Evolutionary conservation across 208 protist genomes (phyloP), one percentile per base, ranked within the genome.

Genomic region (Acanthamoeba lenticulata): DNA sequence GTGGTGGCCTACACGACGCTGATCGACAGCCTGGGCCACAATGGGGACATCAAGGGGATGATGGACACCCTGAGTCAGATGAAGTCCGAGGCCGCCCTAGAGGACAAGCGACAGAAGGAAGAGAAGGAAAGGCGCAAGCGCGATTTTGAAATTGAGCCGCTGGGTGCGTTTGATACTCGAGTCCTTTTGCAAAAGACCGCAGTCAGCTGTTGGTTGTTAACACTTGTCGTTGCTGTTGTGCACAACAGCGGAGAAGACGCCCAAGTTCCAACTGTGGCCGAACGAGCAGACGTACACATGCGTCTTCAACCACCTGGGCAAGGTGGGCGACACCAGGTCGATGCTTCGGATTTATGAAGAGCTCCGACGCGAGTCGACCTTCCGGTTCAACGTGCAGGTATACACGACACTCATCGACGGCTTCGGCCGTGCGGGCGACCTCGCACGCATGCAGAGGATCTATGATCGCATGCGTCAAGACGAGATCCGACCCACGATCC

Each of bases 201-300:
- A 32, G 2, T 3, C 34, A 65, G 1, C 27, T 6, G 29, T 38
- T 36, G 9, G 57, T 62, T 60, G 3, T 60, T 9, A 9, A 2
- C 15, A 27, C 21, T 72, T 38, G 15, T n/a, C 2, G 11, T n/a
- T 1, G 1, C 2, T n/a, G 32, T 38, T 38, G 62, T 21, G 49
- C 19, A 2, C 49, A 7, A 19, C 69, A 81, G 69, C 40, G 69
- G 38, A 81, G 69, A 81, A 42, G 40, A 45, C 24, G 38, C 38
- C 11, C 27, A 40, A 13, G 32, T 9, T 47, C 0, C 17, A 81
- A 24, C 69, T 81, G 11, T 47, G 38, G 69, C 69, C 69, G 6
- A 81, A 81, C 24, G 69, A 81, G 44, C 69, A 81, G 17, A 81
- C 69, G 36, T 81, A 81, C 69, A 32, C 69, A 3, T 81, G 69